A percentile compares a stretch with the other conserved stretches of the same genome.
Evolutionary conservation across 1,284 basidiomycete genomes (phyloP).

Genomic region (Limonomyces culmigenus): DNA sequence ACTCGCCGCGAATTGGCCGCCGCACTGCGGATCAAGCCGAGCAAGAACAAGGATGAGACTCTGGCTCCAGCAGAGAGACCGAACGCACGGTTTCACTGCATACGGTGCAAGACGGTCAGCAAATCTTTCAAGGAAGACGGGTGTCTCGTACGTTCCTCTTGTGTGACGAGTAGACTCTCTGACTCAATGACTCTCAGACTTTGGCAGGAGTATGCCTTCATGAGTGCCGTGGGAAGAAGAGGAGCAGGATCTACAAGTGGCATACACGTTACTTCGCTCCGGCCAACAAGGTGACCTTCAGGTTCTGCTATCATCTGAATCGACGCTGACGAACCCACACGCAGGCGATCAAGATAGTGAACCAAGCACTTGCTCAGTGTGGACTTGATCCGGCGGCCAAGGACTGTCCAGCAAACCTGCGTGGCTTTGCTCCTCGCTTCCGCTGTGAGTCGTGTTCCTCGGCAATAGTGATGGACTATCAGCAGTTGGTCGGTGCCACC

Average conservation of each 20-base stretch:
- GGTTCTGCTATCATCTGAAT: neutral
- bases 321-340: neutral
- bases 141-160: no score
- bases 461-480: conserved; percentile 29
- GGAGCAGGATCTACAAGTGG: conserved; percentile 23
- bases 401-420: conserved; percentile 10
- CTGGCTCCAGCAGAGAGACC: conserved; percentile 35
- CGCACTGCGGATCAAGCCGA: conserved; percentile 27
- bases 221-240: conserved; percentile 22
- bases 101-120: conserved; percentile 23
- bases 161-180: no score
- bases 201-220: conserved; percentile 41
- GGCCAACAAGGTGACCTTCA: conserved; percentile 31
- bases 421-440: conserved; percentile 17
- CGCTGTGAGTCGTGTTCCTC: conserved; percentile 35
- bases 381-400: conserved; percentile 16
- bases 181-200: no score
- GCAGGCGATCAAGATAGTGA: conserved; percentile 26
- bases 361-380: conserved; percentile 17
- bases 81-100: conserved; percentile 45
- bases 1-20: conserved; percentile 19
- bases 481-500: conserved; percentile 25
- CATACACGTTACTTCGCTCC: conserved; percentile 29
- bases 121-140: conserved; percentile 17
- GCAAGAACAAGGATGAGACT: conserved; percentile 29